phyloP scores from a whole-genome alignment of 108 stramenopile species.

The Cyclostephanos tholiformis region DNA sequence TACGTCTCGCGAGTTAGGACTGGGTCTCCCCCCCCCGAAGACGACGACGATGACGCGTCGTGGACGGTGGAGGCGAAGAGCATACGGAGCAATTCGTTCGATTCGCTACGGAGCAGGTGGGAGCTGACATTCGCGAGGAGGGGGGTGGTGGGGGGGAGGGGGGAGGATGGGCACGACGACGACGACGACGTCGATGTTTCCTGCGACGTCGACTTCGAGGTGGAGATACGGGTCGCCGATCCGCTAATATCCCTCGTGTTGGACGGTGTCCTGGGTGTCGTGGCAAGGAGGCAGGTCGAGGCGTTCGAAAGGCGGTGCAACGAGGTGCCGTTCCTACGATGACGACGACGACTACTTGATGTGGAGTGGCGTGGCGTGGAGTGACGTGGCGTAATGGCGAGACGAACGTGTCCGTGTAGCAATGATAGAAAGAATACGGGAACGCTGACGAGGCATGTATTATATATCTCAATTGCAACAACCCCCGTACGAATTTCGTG shows the following conservation, averaged over 20 bases:
- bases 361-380: no score
- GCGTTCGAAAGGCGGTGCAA: conserved; percentile 70
- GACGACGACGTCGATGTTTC: neutral
- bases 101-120: conserved; percentile 76
- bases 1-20: conserved; percentile 67
- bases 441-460: no score
- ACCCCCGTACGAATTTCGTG: no score
- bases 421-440: no score
- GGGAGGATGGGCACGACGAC: neutral
- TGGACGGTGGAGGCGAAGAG: conserved; percentile 65
- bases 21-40: conserved; percentile 8
- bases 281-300: conserved; percentile 65
- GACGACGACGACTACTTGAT: no score
- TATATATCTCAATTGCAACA: no score
- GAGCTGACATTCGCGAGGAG: conserved; percentile 35
- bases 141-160: conserved; percentile 8
- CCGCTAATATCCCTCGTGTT: conserved; percentile 42
- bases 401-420: no score
- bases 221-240: conserved; percentile 73
- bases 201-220: conserved; percentile 67
- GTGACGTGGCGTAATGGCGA: no score
- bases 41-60: neutral
- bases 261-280: conserved; percentile 61
- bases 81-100: conserved; percentile 67
- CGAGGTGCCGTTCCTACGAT: conserved; percentile 3